Evolutionary conservation across 2,329 filamentous ascomycete genomes (phyloP).

Genomic region (Rhinocladiella similis): DNA sequence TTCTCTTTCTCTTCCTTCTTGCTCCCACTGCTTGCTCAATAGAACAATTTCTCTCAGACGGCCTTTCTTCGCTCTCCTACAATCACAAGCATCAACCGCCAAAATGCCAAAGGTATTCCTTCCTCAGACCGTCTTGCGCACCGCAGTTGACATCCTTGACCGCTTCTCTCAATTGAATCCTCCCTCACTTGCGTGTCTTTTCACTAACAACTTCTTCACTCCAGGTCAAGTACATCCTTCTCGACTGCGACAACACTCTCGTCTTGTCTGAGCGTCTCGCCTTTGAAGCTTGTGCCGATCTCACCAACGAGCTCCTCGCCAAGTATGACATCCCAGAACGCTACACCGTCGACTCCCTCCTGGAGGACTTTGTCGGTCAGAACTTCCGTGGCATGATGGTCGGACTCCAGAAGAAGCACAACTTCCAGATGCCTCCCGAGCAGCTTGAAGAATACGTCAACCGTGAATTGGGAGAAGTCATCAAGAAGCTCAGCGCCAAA

Average conservation of each 20-base stretch:
- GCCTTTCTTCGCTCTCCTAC: not conserved
- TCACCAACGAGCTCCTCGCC: conserved; percentile 83
- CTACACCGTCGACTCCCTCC: conserved; percentile 78
- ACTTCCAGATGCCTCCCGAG: conserved; percentile 66
- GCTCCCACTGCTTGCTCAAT: not conserved
- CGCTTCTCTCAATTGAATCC: conserved; percentile 5
- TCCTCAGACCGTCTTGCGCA: not conserved
- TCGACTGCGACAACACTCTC: conserved; percentile 85
- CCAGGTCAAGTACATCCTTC: conserved; percentile 70
- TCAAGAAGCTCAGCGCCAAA: conserved; percentile 72
- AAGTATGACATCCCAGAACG: conserved; percentile 63
- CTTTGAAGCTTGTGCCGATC: conserved; percentile 87
- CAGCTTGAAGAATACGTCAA: conserved; percentile 76
- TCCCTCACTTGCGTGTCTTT: not conserved
- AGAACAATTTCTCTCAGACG: not conserved
- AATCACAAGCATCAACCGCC: conserved; percentile 3
- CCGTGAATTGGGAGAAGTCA: conserved; percentile 80
- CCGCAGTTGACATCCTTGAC: conserved; percentile 5
- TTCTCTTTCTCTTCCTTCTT: not conserved
- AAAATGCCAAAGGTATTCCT: conserved; percentile 22
- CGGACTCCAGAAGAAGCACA: conserved; percentile 74
- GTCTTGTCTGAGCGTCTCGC: conserved; percentile 88
- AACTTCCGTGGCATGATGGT: conserved; percentile 83
- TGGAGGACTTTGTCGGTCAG: conserved; percentile 86
- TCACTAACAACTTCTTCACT: conserved; percentile 5